These are phyloP conservation scores for Chondrus crispus DNA, from an alignment of 23 red algal genomes.

Conservation along the genomic window DNA sequence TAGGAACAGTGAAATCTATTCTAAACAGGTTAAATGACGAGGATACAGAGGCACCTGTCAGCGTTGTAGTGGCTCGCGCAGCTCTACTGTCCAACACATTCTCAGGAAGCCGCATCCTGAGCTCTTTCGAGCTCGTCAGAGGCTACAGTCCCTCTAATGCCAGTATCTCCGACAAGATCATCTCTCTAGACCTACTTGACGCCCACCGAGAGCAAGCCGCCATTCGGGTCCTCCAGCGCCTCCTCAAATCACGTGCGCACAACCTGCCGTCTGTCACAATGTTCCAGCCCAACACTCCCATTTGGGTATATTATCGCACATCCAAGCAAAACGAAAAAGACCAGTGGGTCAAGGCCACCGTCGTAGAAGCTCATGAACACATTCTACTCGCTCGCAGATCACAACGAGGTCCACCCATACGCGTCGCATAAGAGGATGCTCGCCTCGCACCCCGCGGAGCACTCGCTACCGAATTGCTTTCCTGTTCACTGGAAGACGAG, in stretches of 20 bases:
- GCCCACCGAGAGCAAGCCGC: slow-evolving; percentile 11
- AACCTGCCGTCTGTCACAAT: neutral
- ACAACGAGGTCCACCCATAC: neutral
- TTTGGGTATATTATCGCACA: neutral
- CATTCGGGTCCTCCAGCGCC: neutral
- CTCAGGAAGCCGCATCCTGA: too few species aligned
- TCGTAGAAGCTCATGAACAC: neutral
- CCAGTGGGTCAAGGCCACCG: neutral
- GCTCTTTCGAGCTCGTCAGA: too few species aligned
- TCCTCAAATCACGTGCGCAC: neutral
- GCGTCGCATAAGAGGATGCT: neutral
- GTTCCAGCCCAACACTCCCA: neutral
- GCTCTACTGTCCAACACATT: too few species aligned
- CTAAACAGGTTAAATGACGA: too few species aligned
- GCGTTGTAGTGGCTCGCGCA: too few species aligned
- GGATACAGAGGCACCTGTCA: too few species aligned
- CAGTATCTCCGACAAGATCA: too few species aligned
- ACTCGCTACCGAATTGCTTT: neutral
- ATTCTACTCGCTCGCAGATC: neutral
- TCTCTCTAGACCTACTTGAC: too few species aligned
- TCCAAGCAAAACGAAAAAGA: neutral
- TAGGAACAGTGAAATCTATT: too few species aligned
- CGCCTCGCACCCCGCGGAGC: neutral
- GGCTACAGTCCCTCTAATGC: too few species aligned
- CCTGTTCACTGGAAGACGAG: neutral